Conservation (phyloP, 108 stramenopile genomes). For the Seminavis robusta region DNA sequence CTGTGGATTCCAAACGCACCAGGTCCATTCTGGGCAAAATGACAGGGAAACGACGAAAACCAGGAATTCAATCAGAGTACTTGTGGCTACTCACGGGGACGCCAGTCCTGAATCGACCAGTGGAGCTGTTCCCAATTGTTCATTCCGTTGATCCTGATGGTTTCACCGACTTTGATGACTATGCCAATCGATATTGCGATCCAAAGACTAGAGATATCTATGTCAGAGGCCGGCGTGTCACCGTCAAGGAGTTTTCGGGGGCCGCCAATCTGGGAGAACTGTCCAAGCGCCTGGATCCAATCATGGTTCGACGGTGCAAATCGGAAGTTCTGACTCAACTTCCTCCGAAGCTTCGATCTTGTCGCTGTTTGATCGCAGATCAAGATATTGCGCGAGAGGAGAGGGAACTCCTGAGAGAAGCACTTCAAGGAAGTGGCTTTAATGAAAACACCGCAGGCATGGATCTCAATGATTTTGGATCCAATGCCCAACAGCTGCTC, state of each 20-base stretch:
- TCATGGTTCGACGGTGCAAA: slow-evolving; percentile 20
- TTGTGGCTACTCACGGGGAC: slow-evolving; percentile 31
- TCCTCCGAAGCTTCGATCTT: slow-evolving; percentile 24
- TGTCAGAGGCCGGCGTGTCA: too few relatives aligned
- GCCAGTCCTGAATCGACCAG: slow-evolving; percentile 22
- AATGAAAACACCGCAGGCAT: background rate
- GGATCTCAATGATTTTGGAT: background rate
- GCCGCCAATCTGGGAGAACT: slow-evolving; percentile 17
- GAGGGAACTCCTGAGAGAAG: background rate
- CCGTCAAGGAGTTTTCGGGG: background rate
- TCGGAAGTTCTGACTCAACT: slow-evolving; percentile 22
- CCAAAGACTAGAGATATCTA: too few relatives aligned
- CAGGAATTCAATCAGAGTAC: slow-evolving; percentile 9
- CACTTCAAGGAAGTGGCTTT: background rate
- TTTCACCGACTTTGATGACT: background rate
- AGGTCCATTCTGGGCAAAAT: slow-evolving; percentile 15
- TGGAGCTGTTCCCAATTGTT: slow-evolving; percentile 20
- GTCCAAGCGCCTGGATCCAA: slow-evolving; percentile 2
- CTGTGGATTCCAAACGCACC: slow-evolving; percentile 15
- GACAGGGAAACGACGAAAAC: background rate
- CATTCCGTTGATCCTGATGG: slow-evolving; percentile 8
- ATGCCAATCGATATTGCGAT: slow-evolving; percentile 13
- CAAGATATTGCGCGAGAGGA: slow-evolving; percentile 8
- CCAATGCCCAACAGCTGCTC: background rate
- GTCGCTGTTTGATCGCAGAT: slow-evolving; percentile 8